phyloP scores from a whole-genome alignment of 2,329 filamentous ascomycete genomes.

The Aspergillus sergii region DNA sequence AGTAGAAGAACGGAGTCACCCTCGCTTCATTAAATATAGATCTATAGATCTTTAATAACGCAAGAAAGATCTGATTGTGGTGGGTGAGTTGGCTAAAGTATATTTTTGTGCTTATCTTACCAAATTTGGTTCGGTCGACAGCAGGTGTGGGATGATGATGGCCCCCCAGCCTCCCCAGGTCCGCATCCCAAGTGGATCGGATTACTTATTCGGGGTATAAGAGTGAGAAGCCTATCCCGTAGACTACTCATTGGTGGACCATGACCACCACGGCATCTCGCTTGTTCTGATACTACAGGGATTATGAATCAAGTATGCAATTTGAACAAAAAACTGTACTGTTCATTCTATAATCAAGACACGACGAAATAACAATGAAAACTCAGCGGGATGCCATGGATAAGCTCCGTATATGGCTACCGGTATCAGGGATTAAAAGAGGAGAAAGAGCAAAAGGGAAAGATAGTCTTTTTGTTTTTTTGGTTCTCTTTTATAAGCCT shows the following conservation, averaged over 20 bases:
- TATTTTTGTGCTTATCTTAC: background rate
- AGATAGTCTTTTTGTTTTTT: background rate
- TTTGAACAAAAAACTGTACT: background rate
- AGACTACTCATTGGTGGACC: background rate
- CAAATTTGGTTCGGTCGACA: background rate
- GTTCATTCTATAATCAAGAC: background rate
- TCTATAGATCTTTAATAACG: background rate
- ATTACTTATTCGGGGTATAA: conserved; percentile 1
- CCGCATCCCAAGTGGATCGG: background rate
- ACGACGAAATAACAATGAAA: background rate
- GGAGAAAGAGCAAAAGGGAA: background rate
- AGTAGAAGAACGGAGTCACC: background rate
- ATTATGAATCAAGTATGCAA: too few species aligned
- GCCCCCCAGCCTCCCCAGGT: background rate
- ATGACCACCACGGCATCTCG: background rate
- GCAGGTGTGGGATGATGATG: background rate
- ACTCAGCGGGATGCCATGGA: background rate
- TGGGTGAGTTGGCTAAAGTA: background rate
- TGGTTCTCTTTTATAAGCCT: conserved; percentile 9
- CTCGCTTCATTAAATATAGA: background rate
- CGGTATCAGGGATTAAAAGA: background rate
- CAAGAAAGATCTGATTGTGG: background rate
- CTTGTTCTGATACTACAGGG: background rate
- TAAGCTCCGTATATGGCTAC: background rate
- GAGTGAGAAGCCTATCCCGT: background rate